Evolutionary conservation across 1,284 basidiomycete genomes (phyloP).

Genomic region (Sphagnurus paluster): DNA sequence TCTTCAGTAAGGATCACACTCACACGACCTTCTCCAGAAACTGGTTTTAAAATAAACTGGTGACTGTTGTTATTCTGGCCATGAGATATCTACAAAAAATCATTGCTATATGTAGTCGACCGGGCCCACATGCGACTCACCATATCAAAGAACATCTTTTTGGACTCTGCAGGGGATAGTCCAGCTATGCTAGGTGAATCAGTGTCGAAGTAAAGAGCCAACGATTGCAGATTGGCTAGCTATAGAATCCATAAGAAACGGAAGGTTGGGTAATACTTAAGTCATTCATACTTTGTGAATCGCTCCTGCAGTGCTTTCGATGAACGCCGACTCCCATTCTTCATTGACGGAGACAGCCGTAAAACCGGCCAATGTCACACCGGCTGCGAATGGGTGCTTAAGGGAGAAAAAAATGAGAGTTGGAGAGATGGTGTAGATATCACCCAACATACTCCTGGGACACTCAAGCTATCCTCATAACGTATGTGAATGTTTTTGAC

Average conservation of each 20-base stretch:
- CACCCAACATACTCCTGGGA: conserved; percentile 71
- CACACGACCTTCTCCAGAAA: conserved; percentile 92
- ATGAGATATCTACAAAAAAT: conserved; percentile 60
- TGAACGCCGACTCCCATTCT: conserved; percentile 93
- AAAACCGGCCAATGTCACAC: conserved; percentile 91
- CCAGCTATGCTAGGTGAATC: conserved; percentile 85
- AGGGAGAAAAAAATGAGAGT: conserved; percentile 6
- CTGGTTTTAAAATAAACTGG: conserved; percentile 96
- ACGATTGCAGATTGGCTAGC: conserved; percentile 86
- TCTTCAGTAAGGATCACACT: conserved; percentile 24
- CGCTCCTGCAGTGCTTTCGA: conserved; percentile 85
- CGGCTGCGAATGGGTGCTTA: conserved; percentile 93
- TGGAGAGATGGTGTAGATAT: not conserved
- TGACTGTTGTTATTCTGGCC: conserved; percentile 61
- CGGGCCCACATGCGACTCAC: conserved; percentile 36
- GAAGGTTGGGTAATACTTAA: not conserved
- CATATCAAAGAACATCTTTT: conserved; percentile 78
- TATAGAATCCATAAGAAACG: conserved; percentile 28
- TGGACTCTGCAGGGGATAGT: conserved; percentile 64
- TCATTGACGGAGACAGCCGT: conserved; percentile 93
- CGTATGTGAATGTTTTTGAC: conserved; percentile 95
- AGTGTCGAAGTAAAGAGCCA: conserved; percentile 97
- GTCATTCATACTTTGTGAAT: conserved; percentile 81
- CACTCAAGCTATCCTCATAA: conserved; percentile 94
- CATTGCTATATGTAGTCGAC: not conserved